phyloP scores from a whole-genome alignment of 2,329 filamentous ascomycete species.

The Epicoccum nigrum region DNA sequence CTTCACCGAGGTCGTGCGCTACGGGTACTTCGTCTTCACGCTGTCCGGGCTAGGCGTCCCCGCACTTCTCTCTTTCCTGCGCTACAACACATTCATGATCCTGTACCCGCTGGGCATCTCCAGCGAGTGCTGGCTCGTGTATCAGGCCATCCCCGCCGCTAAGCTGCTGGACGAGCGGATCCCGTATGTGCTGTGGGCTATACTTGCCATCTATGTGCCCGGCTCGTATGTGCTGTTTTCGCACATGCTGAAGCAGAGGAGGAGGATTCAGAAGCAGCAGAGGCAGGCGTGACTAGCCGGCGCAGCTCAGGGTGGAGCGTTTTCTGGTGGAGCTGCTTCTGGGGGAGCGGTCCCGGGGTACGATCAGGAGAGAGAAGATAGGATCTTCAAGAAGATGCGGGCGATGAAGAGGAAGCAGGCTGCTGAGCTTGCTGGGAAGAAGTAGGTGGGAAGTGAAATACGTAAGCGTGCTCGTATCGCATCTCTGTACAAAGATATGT shows the following conservation, averaged over 20 bases:
- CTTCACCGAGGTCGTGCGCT: conserved; percentile 89
- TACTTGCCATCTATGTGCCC: conserved; percentile 79
- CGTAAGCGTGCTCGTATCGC: not conserved
- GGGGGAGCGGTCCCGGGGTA: conserved; percentile 1
- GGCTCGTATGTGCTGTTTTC: conserved; percentile 85
- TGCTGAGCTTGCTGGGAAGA: conserved; percentile 1
- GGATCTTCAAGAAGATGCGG: conserved; percentile 11
- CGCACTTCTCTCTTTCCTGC: conserved; percentile 73
- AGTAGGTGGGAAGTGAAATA: not conserved
- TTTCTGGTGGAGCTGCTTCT: not conserved
- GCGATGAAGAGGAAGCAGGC: conserved; percentile 2
- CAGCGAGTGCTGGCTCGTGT: conserved; percentile 80
- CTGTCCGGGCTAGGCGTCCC: conserved; percentile 66
- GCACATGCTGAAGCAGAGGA: conserved; percentile 91
- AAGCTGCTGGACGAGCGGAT: conserved; percentile 57
- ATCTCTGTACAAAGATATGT: not conserved
- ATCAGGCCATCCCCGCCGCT: conserved; percentile 68
- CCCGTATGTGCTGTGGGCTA: conserved; percentile 65
- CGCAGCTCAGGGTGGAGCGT: not conserved
- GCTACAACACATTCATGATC: conserved; percentile 87
- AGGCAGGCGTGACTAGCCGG: conserved; percentile 18
- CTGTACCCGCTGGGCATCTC: conserved; percentile 89
- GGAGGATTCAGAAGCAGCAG: conserved; percentile 71
- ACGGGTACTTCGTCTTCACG: conserved; percentile 85
- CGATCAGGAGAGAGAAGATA: conserved; percentile 11